Evolutionary conservation across 495 filamentous ascomycete genomes (phyloP).

Genomic region (Haplographium delicatum): DNA sequence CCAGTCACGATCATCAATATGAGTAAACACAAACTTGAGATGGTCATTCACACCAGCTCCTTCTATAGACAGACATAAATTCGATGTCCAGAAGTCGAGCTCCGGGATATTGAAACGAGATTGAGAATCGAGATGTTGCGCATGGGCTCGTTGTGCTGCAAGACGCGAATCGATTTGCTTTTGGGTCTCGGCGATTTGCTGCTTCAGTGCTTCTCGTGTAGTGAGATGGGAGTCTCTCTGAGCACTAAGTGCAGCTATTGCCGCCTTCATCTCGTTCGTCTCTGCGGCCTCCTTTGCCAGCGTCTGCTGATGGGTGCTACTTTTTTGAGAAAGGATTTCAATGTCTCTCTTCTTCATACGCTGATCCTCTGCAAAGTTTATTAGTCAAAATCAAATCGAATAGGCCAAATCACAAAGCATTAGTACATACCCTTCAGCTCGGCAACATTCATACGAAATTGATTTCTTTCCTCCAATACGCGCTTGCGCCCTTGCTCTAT

Average conservation of each 20-base stretch:
- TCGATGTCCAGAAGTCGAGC: slow-evolving; percentile 91
- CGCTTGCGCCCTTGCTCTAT: slow-evolving; percentile 86
- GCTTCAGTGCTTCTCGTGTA: slow-evolving; percentile 65
- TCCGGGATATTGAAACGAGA: slow-evolving; percentile 83
- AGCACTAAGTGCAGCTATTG: slow-evolving; percentile 66
- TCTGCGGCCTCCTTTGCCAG: slow-evolving; percentile 82
- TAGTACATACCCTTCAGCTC: slow-evolving; percentile 73
- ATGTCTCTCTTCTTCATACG: slow-evolving; percentile 84
- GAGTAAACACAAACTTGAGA: slow-evolving; percentile 87
- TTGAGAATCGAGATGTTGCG: slow-evolving; percentile 68
- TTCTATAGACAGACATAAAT: slow-evolving; percentile 83
- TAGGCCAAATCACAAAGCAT: too few relatives aligned
- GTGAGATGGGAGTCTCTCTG: slow-evolving; percentile 72
- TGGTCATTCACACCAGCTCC: slow-evolving; percentile 79
- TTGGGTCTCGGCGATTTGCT: slow-evolving; percentile 76
- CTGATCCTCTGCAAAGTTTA: slow-evolving; percentile 77
- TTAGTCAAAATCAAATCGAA: slow-evolving; percentile 1
- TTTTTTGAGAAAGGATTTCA: slow-evolving; percentile 74
- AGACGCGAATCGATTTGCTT: slow-evolving; percentile 53
- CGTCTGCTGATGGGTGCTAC: slow-evolving; percentile 69
- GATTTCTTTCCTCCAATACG: slow-evolving; percentile 86
- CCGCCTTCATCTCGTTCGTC: slow-evolving; percentile 77
- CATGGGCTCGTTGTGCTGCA: slow-evolving; percentile 45
- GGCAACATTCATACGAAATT: slow-evolving; percentile 83
- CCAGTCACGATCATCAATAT: slow-evolving; percentile 83